Base-by-base conservation (phyloP, 306 rosid species). In the Casuarina equisetifolia region DNA sequence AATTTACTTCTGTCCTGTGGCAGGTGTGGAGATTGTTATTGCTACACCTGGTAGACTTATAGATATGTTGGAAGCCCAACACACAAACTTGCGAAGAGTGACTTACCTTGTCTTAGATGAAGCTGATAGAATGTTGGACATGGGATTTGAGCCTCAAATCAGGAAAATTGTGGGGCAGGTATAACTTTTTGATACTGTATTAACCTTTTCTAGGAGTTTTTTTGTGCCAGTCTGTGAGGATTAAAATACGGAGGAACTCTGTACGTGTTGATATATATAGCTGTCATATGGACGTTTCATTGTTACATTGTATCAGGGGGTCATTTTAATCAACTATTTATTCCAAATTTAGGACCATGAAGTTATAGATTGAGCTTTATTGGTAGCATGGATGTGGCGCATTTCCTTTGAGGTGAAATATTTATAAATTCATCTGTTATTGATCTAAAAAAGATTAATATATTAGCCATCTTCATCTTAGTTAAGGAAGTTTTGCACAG, bases 131-230 rank as follows among this genome's bases (percentile, higher is more conserved):
- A 95, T 95, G 98, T 85, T 95, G 86, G 98, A 95, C 84, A 95
- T 95, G 98, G 98, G 98, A 71, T 95, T 95, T 86, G 98, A 95
- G 77, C 98, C 98, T 75, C 98, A 95, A 76, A 95, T 95, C 84
- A 81, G 96, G 79, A 95, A 93, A 79, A 91, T 95, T 69, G 69
- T 91, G 1, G 74, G 87, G 86, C 98, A 95, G 90, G 97, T 91
- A 89, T 54, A 80, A 40, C 74, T 39, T 67, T 55, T 59, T 53
- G 38, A 20, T 54, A 16, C 0, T 54, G 59, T 83, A 16, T 51
- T 81, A 57, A 63, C 38, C 6, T 54, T 54, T 54, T n/a, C 59
- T 54, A 19, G 16, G 39, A 25, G 64, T 58, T 58, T 19, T 36
- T 63, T 63, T 63, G 25, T 38, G 20, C 45, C 36, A 63, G 44